Percentiles rank a stretch among this genome's conserved stretches.
These are phyloP conservation scores for Nasturtium officinale DNA, from an alignment of 345 rosid species.

Conservation along the genomic window DNA sequence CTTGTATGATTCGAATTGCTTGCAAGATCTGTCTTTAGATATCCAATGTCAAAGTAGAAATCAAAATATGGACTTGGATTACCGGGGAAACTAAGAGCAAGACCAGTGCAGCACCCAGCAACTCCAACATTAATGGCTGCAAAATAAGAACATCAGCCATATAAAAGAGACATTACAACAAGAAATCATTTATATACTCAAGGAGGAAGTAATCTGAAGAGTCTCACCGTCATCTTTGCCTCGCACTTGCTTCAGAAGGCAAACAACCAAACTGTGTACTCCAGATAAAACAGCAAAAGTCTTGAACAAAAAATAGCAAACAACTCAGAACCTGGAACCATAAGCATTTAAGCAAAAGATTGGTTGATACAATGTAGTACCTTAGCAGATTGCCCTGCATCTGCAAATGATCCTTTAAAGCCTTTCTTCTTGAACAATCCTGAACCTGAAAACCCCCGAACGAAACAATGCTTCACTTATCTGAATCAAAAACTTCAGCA, in stretches of 20 bases:
- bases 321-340: slow-evolving; percentile 1
- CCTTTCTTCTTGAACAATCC: slow-evolving; percentile 83
- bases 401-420: slow-evolving; percentile 75
- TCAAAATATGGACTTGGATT: slow-evolving; percentile 9
- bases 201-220: neutral
- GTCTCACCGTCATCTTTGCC: slow-evolving; percentile 93
- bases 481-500: slow-evolving; percentile 6
- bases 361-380: slow-evolving; percentile 39
- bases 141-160: slow-evolving; percentile 21
- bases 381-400: slow-evolving; percentile 91
- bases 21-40: neutral
- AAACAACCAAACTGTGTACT: slow-evolving; percentile 47
- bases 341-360: neutral
- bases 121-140: slow-evolving; percentile 87
- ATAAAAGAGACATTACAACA: slow-evolving; percentile 1
- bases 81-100: slow-evolving; percentile 90
- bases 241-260: slow-evolving; percentile 77
- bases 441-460: slow-evolving; percentile 56
- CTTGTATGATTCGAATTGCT: neutral
- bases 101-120: slow-evolving; percentile 92
- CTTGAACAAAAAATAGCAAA: slow-evolving; percentile 51
- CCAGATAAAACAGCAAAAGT: slow-evolving; percentile 46
- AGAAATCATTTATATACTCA: neutral
- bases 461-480: neutral
- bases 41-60: neutral